phyloP scores from a whole-genome alignment of 1,284 basidiomycete genomes.

The Pyrrhoderma noxium region DNA sequence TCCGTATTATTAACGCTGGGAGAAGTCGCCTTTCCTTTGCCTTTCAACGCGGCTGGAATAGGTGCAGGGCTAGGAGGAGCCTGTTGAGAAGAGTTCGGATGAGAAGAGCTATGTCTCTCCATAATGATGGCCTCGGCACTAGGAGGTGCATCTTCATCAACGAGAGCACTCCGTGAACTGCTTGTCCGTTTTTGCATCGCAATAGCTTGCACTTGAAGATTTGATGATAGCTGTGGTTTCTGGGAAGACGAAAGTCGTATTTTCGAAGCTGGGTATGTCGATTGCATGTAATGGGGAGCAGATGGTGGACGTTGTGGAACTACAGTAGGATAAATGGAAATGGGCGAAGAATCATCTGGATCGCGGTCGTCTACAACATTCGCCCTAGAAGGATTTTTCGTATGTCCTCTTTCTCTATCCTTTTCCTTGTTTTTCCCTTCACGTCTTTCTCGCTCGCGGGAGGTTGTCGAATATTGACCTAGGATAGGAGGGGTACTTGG shows the following conservation, averaged over 20 bases:
- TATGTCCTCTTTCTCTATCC: background rate
- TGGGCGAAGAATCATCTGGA: constrained; percentile 4
- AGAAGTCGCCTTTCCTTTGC: constrained; percentile 12
- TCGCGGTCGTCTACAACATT: constrained; percentile 16
- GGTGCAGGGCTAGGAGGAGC: background rate
- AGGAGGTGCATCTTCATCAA: constrained; percentile 13
- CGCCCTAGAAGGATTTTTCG: background rate
- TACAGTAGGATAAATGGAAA: background rate
- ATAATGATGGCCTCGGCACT: constrained; percentile 1
- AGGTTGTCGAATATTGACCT: no score
- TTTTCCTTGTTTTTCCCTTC: background rate
- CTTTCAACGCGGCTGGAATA: constrained; percentile 1
- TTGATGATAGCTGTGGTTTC: no score
- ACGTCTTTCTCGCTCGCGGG: background rate
- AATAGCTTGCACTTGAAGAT: background rate
- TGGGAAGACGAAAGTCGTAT: no score
- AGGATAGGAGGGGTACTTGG: constrained; percentile 2
- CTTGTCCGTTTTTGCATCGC: constrained; percentile 5
- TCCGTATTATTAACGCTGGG: no score
- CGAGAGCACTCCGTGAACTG: constrained; percentile 8
- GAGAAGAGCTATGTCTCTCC: background rate
- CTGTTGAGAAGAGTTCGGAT: background rate
- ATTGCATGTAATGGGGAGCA: no score
- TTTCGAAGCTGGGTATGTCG: no score
- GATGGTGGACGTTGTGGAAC: no score